These are phyloP conservation scores for Aureobasidium sp. DNA, from an alignment of 2,329 filamentous ascomycete genomes.

Conservation along the genomic window DNA sequence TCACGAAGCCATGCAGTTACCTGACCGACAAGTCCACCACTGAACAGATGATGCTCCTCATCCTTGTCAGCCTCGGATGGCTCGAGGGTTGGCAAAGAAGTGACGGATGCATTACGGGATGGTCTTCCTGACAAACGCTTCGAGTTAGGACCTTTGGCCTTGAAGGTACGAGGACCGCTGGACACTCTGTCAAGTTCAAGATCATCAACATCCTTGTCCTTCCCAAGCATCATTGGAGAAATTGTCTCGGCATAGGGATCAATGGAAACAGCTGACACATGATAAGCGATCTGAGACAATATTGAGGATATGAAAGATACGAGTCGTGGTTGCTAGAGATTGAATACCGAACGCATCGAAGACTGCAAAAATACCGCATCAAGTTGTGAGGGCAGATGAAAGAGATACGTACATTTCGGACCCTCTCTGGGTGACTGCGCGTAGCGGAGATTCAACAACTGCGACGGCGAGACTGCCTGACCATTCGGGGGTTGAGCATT, in stretches of 20 bases:
- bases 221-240: conserved; percentile 39
- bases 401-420: conserved; percentile 9
- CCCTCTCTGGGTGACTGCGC: background rate
- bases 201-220: conserved; percentile 37
- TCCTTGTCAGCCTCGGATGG: conserved; percentile 26
- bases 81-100: conserved; percentile 4
- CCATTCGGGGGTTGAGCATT: background rate
- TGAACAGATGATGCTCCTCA: conserved; percentile 21
- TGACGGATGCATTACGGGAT: conserved; percentile 20
- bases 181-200: conserved; percentile 30
- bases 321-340: background rate
- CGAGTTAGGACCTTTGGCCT: conserved; percentile 31
- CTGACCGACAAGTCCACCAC: conserved; percentile 53
- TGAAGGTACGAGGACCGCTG: conserved; percentile 26
- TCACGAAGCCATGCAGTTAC: conserved; percentile 76
- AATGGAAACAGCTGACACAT: conserved; percentile 37
- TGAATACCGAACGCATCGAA: background rate
- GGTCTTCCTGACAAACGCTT: conserved; percentile 36
- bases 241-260: conserved; percentile 36
- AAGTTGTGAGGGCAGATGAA: background rate
- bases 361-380: background rate
- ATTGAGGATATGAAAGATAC: no score
- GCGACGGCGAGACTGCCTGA: conserved; percentile 7
- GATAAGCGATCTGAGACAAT: conserved; percentile 9
- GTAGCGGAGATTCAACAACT: background rate